phyloP scores from a whole-genome alignment of 352 stramenopile genomes.

The Globisporangium mamillatum region DNA sequence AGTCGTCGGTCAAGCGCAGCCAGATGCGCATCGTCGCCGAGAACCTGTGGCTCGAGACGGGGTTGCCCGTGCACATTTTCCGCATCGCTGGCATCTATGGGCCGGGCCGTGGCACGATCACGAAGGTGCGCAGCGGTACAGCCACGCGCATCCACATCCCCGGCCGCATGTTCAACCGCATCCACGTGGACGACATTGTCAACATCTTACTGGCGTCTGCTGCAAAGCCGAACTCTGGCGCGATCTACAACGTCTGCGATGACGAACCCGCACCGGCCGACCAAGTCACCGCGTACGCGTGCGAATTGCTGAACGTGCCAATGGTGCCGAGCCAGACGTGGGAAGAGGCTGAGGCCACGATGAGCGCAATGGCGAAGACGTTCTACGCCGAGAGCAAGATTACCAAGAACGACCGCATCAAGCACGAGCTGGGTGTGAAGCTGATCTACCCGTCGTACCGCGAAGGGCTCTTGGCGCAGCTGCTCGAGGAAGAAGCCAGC shows the following conservation, averaged over 20 bases:
- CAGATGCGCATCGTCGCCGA: constrained; percentile 81
- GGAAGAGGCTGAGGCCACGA: constrained; percentile 68
- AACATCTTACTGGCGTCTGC: constrained; percentile 73
- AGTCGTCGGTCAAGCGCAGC: constrained; percentile 60
- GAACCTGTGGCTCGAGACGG: constrained; percentile 62
- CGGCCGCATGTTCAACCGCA: constrained; percentile 80
- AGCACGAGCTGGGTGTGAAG: constrained; percentile 68
- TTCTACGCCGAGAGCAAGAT: constrained; percentile 88
- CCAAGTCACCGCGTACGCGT: constrained; percentile 75
- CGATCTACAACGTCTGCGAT: constrained; percentile 90
- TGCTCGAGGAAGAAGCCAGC: constrained; percentile 64
- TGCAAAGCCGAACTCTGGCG: constrained; percentile 46
- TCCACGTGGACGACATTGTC: constrained; percentile 91
- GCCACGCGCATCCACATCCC: constrained; percentile 74
- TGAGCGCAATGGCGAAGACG: constrained; percentile 84
- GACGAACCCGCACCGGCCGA: constrained; percentile 83
- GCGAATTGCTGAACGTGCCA: constrained; percentile 55
- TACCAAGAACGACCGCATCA: constrained; percentile 70
- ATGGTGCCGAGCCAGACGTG: constrained; percentile 56
- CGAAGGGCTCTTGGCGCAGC: constrained; percentile 74
- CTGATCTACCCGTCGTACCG: constrained; percentile 79
- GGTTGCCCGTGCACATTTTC: constrained; percentile 81
- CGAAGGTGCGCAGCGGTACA: constrained; percentile 65
- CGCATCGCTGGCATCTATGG: constrained; percentile 92
- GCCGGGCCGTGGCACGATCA: constrained; percentile 75